Conservation (phyloP, 2,329 filamentous ascomycete species). For the Scytalidium sp. region DNA sequence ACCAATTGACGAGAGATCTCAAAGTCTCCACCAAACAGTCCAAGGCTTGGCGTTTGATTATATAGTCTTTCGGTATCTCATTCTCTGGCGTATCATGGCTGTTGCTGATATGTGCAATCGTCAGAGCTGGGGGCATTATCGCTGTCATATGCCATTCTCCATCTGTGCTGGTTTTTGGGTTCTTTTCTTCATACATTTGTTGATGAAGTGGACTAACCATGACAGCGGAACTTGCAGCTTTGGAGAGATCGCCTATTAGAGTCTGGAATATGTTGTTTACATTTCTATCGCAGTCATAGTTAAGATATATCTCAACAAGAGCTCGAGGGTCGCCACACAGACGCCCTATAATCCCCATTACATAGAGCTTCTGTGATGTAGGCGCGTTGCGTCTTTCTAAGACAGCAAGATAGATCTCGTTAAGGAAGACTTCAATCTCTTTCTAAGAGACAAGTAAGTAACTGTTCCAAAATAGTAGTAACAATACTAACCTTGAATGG, state of each 20-base stretch:
- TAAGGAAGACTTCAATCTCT: slow-evolving; percentile 96
- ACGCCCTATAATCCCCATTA: slow-evolving; percentile 80
- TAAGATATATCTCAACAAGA: slow-evolving; percentile 92
- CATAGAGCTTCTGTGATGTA: slow-evolving; percentile 86
- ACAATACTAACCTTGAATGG: slow-evolving; percentile 73
- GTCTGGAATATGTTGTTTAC: slow-evolving; percentile 97
- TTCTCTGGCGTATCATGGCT: slow-evolving; percentile 56
- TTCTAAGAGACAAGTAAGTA: slow-evolving; percentile 53
- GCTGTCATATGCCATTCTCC: slow-evolving; percentile 83
- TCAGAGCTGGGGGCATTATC: slow-evolving; percentile 83
- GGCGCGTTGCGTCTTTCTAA: slow-evolving; percentile 85
- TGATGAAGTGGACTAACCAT: slow-evolving; percentile 74
- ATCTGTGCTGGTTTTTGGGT: slow-evolving; percentile 46
- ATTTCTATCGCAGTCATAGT: slow-evolving; percentile 95
- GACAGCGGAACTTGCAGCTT: slow-evolving; percentile 78
- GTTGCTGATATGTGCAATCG: slow-evolving; percentile 41
- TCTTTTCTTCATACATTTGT: slow-evolving; percentile 80
- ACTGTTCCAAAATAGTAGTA: not conserved
- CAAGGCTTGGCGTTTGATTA: slow-evolving; percentile 84
- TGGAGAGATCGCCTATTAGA: slow-evolving; percentile 90
- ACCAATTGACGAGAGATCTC: slow-evolving; percentile 91
- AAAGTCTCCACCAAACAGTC: slow-evolving; percentile 87
- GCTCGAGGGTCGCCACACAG: slow-evolving; percentile 83
- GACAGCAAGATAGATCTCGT: slow-evolving; percentile 93
- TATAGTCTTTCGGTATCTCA: slow-evolving; percentile 82